Conservation (phyloP, 1,284 basidiomycete genomes). For the Paramarasmius palmivorus region DNA sequence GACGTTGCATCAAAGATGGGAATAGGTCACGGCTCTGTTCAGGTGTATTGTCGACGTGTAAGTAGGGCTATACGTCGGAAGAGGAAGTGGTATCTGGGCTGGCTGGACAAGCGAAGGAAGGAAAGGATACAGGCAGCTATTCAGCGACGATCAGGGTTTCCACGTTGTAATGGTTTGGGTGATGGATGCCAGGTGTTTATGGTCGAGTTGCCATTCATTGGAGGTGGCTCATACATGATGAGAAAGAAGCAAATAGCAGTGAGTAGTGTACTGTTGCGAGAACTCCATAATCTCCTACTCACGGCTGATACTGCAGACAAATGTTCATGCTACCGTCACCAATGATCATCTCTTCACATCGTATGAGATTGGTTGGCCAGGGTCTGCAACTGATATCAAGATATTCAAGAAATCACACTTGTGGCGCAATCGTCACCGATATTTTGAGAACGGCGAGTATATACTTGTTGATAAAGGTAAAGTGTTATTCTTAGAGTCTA, state of each 20-base stretch:
- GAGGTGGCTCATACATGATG: slow-evolving; percentile 3
- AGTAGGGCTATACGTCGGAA: neutral
- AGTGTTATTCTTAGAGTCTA: no score
- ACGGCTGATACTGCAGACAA: no score
- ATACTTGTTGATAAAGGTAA: slow-evolving; percentile 12
- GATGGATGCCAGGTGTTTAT: slow-evolving; percentile 9
- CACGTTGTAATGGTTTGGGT: slow-evolving; percentile 9
- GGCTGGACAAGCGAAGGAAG: neutral
- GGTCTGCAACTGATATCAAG: slow-evolving; percentile 14
- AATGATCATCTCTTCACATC: slow-evolving; percentile 14
- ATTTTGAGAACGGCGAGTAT: slow-evolving; percentile 7
- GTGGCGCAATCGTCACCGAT: slow-evolving; percentile 12
- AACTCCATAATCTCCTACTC: no score
- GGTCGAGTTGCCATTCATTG: neutral
- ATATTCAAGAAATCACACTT: slow-evolving; percentile 18
- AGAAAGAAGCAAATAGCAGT: no score
- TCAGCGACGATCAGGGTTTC: slow-evolving; percentile 3
- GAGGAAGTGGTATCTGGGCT: neutral
- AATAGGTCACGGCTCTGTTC: slow-evolving; percentile 15
- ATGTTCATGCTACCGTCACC: slow-evolving; percentile 17
- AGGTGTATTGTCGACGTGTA: slow-evolving; percentile 13
- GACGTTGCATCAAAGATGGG: slow-evolving; percentile 13
- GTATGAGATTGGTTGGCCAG: slow-evolving; percentile 18
- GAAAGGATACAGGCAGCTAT: slow-evolving; percentile 2
- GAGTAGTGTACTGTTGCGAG: no score